A percentile compares a stretch with the other conserved stretches of the same genome.
These are phyloP conservation scores for Mucor piriformis DNA, from an alignment of 371 early-diverging fungal genomes.

Conservation along the genomic window DNA sequence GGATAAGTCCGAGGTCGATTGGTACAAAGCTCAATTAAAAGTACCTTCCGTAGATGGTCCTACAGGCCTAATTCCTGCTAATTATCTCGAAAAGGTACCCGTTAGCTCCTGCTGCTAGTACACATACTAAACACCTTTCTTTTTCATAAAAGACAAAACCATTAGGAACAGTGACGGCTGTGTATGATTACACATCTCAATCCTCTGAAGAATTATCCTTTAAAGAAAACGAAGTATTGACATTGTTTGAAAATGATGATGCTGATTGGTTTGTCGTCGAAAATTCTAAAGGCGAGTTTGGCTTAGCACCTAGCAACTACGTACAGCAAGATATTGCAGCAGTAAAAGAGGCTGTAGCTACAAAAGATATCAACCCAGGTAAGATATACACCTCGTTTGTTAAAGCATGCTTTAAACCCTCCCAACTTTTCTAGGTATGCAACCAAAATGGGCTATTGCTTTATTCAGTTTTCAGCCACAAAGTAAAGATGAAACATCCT, in stretches of 20 bases:
- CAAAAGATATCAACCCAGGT: background rate
- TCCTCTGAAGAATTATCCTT: slow-evolving; percentile 80
- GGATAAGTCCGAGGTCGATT: slow-evolving; percentile 71
- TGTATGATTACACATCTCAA: slow-evolving; percentile 78
- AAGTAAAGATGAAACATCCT: slow-evolving; percentile 73
- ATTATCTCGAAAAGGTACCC: slow-evolving; percentile 75
- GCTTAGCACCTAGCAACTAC: slow-evolving; percentile 79
- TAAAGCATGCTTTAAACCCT: too few relatives aligned
- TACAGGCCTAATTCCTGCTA: slow-evolving; percentile 78
- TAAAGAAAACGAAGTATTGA: slow-evolving; percentile 69
- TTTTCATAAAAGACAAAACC: slow-evolving; percentile 33
- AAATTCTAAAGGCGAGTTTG: slow-evolving; percentile 54
- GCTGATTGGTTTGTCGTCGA: slow-evolving; percentile 79
- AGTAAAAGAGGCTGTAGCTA: background rate
- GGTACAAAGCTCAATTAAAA: slow-evolving; percentile 78
- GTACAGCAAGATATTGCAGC: slow-evolving; percentile 46
- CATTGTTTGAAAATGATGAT: slow-evolving; percentile 75
- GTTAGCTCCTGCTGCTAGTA: too few relatives aligned
- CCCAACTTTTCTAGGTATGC: slow-evolving; percentile 56
- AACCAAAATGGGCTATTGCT: slow-evolving; percentile 67
- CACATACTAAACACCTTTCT: too few relatives aligned
- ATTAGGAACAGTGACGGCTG: slow-evolving; percentile 63
- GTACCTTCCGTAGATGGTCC: slow-evolving; percentile 46
- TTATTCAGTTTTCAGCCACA: slow-evolving; percentile 77
- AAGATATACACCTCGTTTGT: too few relatives aligned